Conservation (phyloP, 129 eudicot species). For the Lonicera japonica region DNA sequence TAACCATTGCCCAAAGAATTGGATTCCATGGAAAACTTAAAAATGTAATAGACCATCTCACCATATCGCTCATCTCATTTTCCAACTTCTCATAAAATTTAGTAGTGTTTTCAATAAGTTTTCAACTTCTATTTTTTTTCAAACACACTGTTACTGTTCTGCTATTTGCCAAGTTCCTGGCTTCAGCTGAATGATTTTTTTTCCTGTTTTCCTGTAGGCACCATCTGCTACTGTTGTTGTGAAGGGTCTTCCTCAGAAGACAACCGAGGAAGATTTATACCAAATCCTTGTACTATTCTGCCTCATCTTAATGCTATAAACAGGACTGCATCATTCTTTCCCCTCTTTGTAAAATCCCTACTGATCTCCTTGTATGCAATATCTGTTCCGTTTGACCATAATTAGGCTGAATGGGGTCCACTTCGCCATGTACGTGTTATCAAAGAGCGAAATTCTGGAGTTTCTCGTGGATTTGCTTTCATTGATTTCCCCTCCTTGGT, state of each 20-base stretch:
- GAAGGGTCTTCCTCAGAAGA: constrained; percentile 90
- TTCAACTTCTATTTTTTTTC: no score
- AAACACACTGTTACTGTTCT: neutral
- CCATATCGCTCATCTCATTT: no score
- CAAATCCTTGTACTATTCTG: constrained; percentile 74
- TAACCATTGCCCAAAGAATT: no score
- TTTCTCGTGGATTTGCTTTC: constrained; percentile 96
- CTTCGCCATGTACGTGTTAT: constrained; percentile 99
- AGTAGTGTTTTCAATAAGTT: no score
- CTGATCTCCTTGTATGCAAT: neutral
- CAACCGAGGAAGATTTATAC: constrained; percentile 90
- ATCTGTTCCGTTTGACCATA: neutral
- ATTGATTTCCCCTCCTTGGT: constrained; percentile 93
- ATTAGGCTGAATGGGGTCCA: constrained; percentile 99
- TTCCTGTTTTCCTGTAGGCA: constrained; percentile 36
- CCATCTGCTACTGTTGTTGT: constrained; percentile 98
- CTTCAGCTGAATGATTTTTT: constrained; percentile 9
- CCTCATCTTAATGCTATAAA: neutral
- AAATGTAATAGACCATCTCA: no score
- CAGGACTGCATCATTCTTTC: neutral
- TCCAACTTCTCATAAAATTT: no score
- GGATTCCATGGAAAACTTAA: no score
- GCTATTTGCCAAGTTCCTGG: neutral
- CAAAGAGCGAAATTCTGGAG: constrained; percentile 85
- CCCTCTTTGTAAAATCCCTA: neutral